Evolutionary conservation across 495 filamentous ascomycete species (phyloP).

Genomic region (Penicillium cataractarum): DNA sequence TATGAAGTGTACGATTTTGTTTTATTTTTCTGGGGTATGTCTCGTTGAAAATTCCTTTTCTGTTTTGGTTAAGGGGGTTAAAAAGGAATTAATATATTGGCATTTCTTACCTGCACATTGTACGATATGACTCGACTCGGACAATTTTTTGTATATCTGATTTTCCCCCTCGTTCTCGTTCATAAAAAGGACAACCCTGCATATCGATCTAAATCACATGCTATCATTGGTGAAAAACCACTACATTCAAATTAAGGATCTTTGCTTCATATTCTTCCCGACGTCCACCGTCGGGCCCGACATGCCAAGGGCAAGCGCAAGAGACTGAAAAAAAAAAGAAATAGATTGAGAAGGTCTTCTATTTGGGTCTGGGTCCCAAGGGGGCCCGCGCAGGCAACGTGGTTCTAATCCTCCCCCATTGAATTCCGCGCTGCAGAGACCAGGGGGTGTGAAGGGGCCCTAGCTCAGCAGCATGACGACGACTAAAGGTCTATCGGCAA

Average conservation of each 20-base stretch:
- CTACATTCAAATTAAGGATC: slow-evolving; percentile 3
- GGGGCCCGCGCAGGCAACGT: slow-evolving; percentile 28
- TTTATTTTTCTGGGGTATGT: neutral
- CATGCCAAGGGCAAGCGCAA: neutral
- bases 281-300: slow-evolving; percentile 10
- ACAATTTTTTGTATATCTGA: neutral
- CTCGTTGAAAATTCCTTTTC: neutral
- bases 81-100: neutral
- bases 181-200: neutral
- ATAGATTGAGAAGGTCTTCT: slow-evolving; percentile 1
- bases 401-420: slow-evolving; percentile 26
- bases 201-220: slow-evolving; percentile 11
- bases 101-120: neutral
- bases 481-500: neutral
- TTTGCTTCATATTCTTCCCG: slow-evolving; percentile 3
- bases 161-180: slow-evolving; percentile 1
- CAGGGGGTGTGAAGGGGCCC: slow-evolving; percentile 23
- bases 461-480: slow-evolving; percentile 16
- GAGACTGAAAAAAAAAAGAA: slow-evolving; percentile 8
- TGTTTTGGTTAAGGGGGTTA: neutral
- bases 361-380: slow-evolving; percentile 20
- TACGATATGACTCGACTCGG: slow-evolving; percentile 5
- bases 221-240: neutral
- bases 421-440: slow-evolving; percentile 19
- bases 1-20: neutral